Conservation (phyloP, 768 basidiomycete species). For the Cantharellus anzutake region DNA sequence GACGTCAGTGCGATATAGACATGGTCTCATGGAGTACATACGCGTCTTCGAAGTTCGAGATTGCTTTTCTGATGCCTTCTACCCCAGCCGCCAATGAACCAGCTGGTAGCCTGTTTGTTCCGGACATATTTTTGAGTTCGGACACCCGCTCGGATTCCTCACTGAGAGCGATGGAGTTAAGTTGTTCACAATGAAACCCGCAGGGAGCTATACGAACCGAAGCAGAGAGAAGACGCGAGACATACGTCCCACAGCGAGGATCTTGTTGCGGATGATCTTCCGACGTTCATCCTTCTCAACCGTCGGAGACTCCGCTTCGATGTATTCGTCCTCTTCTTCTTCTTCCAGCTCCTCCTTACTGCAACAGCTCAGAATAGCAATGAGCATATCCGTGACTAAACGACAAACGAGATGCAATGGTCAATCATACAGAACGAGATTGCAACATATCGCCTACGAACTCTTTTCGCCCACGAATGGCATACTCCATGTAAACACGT, state of each 20-base stretch:
- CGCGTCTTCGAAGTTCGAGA: constrained; percentile 90
- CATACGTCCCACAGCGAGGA: constrained; percentile 93
- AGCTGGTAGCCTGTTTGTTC: constrained; percentile 58
- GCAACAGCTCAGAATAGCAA: constrained; percentile 89
- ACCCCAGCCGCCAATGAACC: constrained; percentile 72
- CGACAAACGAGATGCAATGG: neutral
- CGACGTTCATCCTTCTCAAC: constrained; percentile 39
- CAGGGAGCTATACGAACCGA: constrained; percentile 34
- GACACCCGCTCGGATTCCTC: constrained; percentile 97
- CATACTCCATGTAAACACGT: constrained; percentile 96
- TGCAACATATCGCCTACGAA: constrained; percentile 19
- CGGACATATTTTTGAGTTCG: constrained; percentile 82
- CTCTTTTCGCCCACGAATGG: constrained; percentile 99
- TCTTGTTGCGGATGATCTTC: constrained; percentile 94
- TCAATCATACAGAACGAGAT: neutral
- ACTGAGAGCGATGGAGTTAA: constrained; percentile 22
- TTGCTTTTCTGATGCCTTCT: constrained; percentile 90
- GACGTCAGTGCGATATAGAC: neutral
- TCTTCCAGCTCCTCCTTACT: constrained; percentile 94
- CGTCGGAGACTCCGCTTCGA: constrained; percentile 5
- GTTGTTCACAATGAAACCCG: neutral
- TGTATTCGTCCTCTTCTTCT: constrained; percentile 32
- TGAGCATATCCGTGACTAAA: constrained; percentile 94
- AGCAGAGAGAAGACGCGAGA: constrained; percentile 88
- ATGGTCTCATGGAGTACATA: constrained; percentile 23